A percentile compares a stretch with the other conserved stretches of the same genome.
These are phyloP conservation scores for Vinca major DNA, from an alignment of 305 asterid genomes.

Conservation along the genomic window DNA sequence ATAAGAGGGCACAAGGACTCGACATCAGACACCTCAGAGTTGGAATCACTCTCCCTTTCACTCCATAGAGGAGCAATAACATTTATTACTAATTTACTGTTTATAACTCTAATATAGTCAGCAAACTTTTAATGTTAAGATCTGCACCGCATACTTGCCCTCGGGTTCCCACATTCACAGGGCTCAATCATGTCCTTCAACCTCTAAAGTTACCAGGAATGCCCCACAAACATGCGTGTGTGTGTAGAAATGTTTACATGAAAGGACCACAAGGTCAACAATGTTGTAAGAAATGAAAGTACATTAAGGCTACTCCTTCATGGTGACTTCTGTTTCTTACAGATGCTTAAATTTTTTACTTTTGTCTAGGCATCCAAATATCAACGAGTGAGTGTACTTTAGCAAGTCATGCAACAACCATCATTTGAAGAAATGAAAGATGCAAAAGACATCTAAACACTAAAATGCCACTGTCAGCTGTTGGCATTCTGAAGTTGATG, in stretches of 20 bases:
- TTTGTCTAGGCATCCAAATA: not conserved
- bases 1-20: too few species aligned
- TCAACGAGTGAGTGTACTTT: not conserved
- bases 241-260: not conserved
- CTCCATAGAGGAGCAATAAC: not conserved
- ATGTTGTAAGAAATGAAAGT: not conserved
- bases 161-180: not conserved
- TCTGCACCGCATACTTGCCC: not conserved
- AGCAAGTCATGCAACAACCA: not conserved
- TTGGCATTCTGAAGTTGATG: not conserved
- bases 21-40: too few species aligned
- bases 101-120: not conserved
- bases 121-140: not conserved
- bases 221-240: not conserved
- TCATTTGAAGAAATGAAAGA: not conserved
- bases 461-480: not conserved
- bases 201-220: not conserved
- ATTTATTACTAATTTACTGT: not conserved
- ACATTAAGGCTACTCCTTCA: not conserved
- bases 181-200: not conserved
- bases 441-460: not conserved
- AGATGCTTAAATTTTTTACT: not conserved
- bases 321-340: conserved; percentile 1
- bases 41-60: too few species aligned
- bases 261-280: not conserved